These are phyloP conservation scores for Fusarium sterilihyphosum DNA, from an alignment of 2,329 filamentous ascomycete species.

Conservation along the genomic window DNA sequence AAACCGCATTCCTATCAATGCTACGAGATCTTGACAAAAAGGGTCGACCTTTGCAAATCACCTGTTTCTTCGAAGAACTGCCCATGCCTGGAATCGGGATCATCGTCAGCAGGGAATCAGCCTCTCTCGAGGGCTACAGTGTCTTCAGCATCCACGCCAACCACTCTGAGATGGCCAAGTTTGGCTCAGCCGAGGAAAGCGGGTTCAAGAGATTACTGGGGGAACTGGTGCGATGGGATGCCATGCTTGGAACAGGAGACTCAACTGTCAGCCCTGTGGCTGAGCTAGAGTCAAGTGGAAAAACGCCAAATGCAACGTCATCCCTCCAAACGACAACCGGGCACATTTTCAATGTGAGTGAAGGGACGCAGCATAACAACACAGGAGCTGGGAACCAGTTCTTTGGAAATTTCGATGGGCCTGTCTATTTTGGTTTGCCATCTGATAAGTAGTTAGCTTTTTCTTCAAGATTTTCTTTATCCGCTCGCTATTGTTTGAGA, in stretches of 20 bases:
- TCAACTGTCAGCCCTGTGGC: neutral
- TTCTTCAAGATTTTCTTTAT: neutral
- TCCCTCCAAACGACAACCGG: neutral
- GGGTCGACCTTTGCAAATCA: neutral
- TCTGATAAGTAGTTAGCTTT: neutral
- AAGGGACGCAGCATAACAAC: neutral
- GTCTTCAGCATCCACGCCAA: constrained; percentile 46
- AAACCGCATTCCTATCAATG: neutral
- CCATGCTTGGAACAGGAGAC: neutral
- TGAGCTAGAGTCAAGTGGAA: neutral
- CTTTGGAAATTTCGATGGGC: neutral
- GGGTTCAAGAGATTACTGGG: neutral
- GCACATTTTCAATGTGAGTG: neutral
- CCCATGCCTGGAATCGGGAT: constrained; percentile 19
- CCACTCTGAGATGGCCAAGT: constrained; percentile 34
- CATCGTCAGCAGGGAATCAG: constrained; percentile 48
- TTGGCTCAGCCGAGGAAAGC: constrained; percentile 34
- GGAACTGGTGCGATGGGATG: neutral
- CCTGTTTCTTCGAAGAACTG: neutral
- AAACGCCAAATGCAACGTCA: neutral
- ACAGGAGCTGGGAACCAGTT: neutral
- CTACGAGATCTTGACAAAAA: neutral
- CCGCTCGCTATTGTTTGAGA: neutral
- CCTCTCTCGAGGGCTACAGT: constrained; percentile 44
- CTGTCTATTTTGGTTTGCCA: neutral